A percentile compares a stretch with the other conserved stretches of the same genome.
phyloP scores from a whole-genome alignment of 2,329 filamentous ascomycete genomes.

The Elsinoe perseae region DNA sequence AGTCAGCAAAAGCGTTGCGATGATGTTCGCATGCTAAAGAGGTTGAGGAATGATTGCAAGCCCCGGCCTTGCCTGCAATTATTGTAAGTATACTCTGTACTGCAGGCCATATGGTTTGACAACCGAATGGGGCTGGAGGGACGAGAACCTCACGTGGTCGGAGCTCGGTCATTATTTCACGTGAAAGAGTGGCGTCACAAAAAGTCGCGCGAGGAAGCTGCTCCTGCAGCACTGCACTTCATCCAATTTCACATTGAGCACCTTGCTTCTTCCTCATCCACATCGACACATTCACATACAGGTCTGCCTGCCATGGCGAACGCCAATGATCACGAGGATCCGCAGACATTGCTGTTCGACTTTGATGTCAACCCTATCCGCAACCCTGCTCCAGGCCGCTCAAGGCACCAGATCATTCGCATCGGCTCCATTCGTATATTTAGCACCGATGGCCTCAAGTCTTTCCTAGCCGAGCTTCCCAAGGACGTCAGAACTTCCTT shows the following conservation, averaged over 20 bases:
- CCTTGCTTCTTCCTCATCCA: background rate
- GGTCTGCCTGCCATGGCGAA: background rate
- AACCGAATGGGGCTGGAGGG: background rate
- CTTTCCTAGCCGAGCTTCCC: background rate
- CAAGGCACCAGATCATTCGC: background rate
- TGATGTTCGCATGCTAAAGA: no score
- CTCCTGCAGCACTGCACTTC: background rate
- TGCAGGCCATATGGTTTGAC: background rate
- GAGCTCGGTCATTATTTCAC: background rate
- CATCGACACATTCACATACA: background rate
- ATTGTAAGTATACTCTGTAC: background rate
- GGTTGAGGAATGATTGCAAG: no score
- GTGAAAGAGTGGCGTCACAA: slow-evolving; percentile 1
- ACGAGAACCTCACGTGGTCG: background rate
- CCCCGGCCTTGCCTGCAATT: no score
- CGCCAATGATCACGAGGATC: background rate
- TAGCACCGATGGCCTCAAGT: background rate
- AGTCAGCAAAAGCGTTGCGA: no score
- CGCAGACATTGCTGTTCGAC: background rate
- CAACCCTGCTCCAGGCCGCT: background rate
- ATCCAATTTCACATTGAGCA: background rate
- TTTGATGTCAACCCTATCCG: background rate
- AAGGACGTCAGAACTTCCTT: background rate
- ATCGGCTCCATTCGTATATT: background rate
- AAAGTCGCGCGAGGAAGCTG: background rate